Evolutionary conservation across 2,329 filamentous ascomycete species (phyloP), one percentile per base, ranked within the genome.

Genomic region (Hypomyces rosellus): DNA sequence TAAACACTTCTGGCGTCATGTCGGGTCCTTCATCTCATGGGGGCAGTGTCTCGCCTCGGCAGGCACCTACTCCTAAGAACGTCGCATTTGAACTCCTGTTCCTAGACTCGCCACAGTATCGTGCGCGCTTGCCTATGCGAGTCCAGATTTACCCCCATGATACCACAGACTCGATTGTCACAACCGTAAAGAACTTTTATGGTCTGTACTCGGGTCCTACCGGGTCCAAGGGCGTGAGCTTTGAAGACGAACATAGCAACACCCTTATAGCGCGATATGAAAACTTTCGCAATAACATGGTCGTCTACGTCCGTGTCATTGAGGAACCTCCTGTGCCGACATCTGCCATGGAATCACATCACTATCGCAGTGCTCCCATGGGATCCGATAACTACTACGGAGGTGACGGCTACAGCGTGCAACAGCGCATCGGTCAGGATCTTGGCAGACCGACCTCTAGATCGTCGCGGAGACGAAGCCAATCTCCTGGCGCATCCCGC

Each of bases 181-280:
- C 90, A 13, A 97, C 93, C 1, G 92, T 97, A 64, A 97, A 96
- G 79, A 97, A 96, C 75, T 97, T 97, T 74, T 97, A 96, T 66
- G 93, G 93, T 54, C 80, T 99, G 59, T 96, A 96, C 68, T 88
- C 92, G 57, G 84, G 81, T 55, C 75, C 77, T 34, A 72, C 71
- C 55, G 80, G 82, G 59, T 82, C 82, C 59, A 85, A 85, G 65
- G 91, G 93, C 58, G 86, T 99, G 64, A 95, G 89, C 72, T 97
- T 99, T 64, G 92, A 97, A 71, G 92, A 97, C 68, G 82, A 88
- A 57, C 76, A 86, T 61, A 89, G 89, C 62, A 92, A 88, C 63
- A 95, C 88, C 54, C 82, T 99, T 63, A 97, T 99, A 69, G 90
- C 92, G 56, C 84, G 89, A 54, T 96, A 96, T 69, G 92, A 97